Conservation (phyloP, 1,139 yeast genomes). For the Geotrichum histeridarum region DNA sequence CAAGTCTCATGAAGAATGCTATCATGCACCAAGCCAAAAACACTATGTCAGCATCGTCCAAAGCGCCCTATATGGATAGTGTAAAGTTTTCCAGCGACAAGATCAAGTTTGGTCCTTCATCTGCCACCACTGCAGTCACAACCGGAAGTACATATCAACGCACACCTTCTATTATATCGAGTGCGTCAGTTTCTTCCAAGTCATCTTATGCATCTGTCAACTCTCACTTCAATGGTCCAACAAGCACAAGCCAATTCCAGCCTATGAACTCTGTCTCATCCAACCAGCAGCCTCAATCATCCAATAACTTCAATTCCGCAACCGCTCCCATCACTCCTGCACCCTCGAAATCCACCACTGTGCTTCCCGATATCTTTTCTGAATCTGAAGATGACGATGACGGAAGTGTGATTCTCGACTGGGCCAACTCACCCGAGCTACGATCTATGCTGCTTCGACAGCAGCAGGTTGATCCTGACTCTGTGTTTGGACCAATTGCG, state of each 20-base stretch:
- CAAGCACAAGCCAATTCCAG: background rate
- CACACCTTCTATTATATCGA: background rate
- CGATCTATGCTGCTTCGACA: constrained; percentile 52
- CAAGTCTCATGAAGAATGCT: constrained; percentile 14
- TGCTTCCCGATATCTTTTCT: constrained; percentile 46
- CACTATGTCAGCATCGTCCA: constrained; percentile 2
- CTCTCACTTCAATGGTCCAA: background rate
- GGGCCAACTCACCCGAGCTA: constrained; percentile 71
- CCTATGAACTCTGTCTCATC: background rate
- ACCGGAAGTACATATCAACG: constrained; percentile 2
- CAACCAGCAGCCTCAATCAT: background rate
- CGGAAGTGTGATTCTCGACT: constrained; percentile 51
- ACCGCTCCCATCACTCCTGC: background rate
- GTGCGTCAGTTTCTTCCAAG: background rate
- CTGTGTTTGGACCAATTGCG: constrained; percentile 77
- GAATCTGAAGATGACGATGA: constrained; percentile 57
- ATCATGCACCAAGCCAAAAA: constrained; percentile 12
- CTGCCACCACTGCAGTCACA: constrained; percentile 1
- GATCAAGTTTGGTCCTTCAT: constrained; percentile 27
- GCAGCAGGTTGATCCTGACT: constrained; percentile 59
- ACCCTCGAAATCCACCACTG: constrained; percentile 23
- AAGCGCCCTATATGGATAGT: constrained; percentile 34
- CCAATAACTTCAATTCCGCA: background rate
- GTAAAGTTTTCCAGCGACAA: constrained; percentile 37
- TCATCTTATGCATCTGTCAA: constrained; percentile 3